These are phyloP conservation scores for Cladorrhinum samala DNA, from an alignment of 495 filamentous ascomycete genomes.

Conservation along the genomic window DNA sequence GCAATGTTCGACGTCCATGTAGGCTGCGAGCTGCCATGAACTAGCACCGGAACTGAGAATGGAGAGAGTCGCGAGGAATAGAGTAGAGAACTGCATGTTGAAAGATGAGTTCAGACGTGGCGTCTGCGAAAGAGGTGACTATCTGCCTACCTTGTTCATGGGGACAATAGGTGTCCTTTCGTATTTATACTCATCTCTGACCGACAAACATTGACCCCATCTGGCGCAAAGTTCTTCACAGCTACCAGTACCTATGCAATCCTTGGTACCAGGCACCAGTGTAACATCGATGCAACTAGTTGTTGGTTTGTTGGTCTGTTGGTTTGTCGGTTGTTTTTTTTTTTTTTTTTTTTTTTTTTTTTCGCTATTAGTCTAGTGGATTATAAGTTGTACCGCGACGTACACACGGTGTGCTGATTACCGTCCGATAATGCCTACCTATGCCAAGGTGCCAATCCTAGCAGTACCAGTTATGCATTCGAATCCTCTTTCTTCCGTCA, in stretches of 20 bases:
- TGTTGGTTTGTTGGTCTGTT: not conserved
- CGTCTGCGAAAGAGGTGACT: not conserved
- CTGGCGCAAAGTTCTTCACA: not conserved
- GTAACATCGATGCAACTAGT: not conserved
- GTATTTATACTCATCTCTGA: not conserved
- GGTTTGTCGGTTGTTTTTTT: too few species aligned
- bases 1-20: not conserved
- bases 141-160: too few species aligned
- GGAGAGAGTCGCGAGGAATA: not conserved
- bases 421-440: not conserved
- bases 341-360: too few species aligned
- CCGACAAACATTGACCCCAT: not conserved
- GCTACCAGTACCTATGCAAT: not conserved
- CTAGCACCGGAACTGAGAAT: not conserved
- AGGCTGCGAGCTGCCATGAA: not conserved
- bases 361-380: not conserved
- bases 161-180: not conserved
- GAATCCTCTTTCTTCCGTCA: too few species aligned
- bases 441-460: not conserved
- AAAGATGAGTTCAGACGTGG: not conserved
- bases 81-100: not conserved
- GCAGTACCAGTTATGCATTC: too few species aligned
- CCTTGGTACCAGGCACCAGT: not conserved
- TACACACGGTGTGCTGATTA: not conserved
- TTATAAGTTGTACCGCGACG: not conserved